These are phyloP conservation scores for Salvia hispanica DNA, from an alignment of 257 asterid species.

Conservation along the genomic window DNA sequence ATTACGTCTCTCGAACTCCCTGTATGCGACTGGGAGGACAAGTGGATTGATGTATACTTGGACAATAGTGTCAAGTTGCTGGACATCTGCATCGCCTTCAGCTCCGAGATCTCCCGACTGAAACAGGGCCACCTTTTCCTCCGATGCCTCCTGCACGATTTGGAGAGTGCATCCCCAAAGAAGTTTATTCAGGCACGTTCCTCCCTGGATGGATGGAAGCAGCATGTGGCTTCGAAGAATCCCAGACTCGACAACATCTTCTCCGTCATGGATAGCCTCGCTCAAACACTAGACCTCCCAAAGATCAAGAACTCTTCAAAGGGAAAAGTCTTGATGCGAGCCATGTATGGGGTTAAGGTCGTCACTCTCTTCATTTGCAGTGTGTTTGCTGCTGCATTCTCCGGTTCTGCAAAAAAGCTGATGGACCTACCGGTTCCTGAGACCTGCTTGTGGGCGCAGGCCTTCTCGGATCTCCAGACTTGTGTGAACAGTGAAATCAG, in stretches of 20 bases:
- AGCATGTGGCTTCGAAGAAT: constrained; percentile 65
- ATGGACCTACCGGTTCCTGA: constrained; percentile 53
- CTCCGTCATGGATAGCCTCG: constrained; percentile 58
- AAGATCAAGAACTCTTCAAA: constrained; percentile 78
- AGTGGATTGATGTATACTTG: constrained; percentile 84
- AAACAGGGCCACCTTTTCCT: constrained; percentile 80
- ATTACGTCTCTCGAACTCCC: constrained; percentile 85
- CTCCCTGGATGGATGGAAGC: constrained; percentile 76
- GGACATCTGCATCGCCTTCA: constrained; percentile 76
- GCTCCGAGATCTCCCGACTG: constrained; percentile 74
- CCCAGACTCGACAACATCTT: constrained; percentile 66
- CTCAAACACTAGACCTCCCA: constrained; percentile 63
- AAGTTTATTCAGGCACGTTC: constrained; percentile 56
- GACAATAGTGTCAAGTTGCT: constrained; percentile 71
- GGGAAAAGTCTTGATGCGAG: constrained; percentile 82
- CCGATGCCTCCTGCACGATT: constrained; percentile 53
- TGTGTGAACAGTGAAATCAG: constrained; percentile 61
- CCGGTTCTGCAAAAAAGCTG: constrained; percentile 60
- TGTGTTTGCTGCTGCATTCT: constrained; percentile 66
- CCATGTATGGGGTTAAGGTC: constrained; percentile 75
- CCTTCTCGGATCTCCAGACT: constrained; percentile 54
- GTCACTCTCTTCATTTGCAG: constrained; percentile 69
- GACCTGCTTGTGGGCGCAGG: constrained; percentile 63
- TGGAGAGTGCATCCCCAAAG: constrained; percentile 43
- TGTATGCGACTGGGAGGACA: constrained; percentile 78